Evolutionary conservation across 805 yeast genomes (phyloP).

Genomic region (Lipomyces mesembrius): DNA sequence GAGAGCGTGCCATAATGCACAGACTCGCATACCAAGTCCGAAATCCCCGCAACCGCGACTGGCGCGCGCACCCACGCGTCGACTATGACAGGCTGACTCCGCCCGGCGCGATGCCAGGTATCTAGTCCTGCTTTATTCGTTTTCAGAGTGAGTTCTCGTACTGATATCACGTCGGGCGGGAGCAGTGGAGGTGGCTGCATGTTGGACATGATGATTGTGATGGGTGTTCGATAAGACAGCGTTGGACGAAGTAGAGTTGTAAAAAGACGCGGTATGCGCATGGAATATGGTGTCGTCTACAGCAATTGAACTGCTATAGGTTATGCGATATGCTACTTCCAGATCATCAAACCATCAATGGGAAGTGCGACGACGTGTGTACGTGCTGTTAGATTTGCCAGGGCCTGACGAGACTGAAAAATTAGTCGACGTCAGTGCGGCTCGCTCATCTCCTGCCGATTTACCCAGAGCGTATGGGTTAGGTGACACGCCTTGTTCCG

Average conservation of each 20-base stretch:
- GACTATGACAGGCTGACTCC: constrained; percentile 66
- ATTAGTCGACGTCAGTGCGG: constrained; percentile 1
- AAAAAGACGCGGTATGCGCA: background rate
- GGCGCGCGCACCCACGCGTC: constrained; percentile 67
- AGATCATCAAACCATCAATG: background rate
- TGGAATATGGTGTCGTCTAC: background rate
- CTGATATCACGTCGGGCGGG: constrained; percentile 28
- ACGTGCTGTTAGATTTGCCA: background rate
- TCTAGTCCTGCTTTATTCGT: constrained; percentile 37
- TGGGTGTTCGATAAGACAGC: background rate
- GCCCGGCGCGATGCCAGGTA: constrained; percentile 38
- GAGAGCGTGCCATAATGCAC: constrained; percentile 88
- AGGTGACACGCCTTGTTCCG: background rate
- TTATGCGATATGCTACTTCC: background rate
- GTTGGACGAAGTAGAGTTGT: background rate
- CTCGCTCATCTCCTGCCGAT: background rate
- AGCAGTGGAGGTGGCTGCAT: constrained; percentile 24
- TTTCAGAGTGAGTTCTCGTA: constrained; percentile 60
- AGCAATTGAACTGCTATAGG: background rate
- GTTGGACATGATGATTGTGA: background rate
- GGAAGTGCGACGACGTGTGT: background rate
- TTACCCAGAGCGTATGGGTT: background rate
- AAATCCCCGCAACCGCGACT: constrained; percentile 71
- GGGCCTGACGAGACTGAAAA: background rate
- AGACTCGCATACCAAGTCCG: constrained; percentile 81